These are phyloP conservation scores for Fusarium staphyleae DNA, from an alignment of 2,329 filamentous ascomycete species.

Conservation along the genomic window DNA sequence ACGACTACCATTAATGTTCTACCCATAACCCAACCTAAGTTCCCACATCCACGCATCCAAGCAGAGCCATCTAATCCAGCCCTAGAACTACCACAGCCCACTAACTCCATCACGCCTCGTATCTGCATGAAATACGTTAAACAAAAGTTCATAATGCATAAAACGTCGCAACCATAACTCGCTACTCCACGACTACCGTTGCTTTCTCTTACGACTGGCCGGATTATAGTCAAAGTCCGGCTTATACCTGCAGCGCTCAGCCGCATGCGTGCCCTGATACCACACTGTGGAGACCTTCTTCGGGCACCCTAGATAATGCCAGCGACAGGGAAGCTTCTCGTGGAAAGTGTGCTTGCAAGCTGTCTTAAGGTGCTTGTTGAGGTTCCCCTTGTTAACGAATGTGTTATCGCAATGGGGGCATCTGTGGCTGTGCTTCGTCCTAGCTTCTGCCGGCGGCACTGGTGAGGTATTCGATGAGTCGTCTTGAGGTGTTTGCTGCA, in stretches of 20 bases:
- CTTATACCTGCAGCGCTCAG: constrained; percentile 34
- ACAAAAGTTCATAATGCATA: not conserved
- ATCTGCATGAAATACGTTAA: no score
- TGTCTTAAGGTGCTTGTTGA: constrained; percentile 44
- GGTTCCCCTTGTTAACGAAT: constrained; percentile 44
- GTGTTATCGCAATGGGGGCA: constrained; percentile 41
- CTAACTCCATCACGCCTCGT: no score
- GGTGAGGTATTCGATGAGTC: not conserved
- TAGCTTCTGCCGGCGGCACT: constrained; percentile 13
- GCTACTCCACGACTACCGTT: not conserved
- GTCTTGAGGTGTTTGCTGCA: no score
- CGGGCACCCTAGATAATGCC: constrained; percentile 30
- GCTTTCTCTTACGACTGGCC: not conserved
- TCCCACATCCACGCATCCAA: no score
- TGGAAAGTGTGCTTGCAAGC: constrained; percentile 35
- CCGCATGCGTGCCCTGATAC: constrained; percentile 42
- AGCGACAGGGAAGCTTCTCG: constrained; percentile 39
- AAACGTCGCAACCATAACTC: not conserved
- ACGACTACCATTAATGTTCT: no score
- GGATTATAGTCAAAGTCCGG: constrained; percentile 10
- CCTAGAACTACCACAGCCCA: no score
- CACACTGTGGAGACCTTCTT: constrained; percentile 41
- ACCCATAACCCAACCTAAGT: no score
- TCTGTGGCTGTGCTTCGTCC: constrained; percentile 12
- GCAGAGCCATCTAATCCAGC: no score